phyloP scores from a whole-genome alignment of 83 land plant genomes.

The Larix sibirica region DNA sequence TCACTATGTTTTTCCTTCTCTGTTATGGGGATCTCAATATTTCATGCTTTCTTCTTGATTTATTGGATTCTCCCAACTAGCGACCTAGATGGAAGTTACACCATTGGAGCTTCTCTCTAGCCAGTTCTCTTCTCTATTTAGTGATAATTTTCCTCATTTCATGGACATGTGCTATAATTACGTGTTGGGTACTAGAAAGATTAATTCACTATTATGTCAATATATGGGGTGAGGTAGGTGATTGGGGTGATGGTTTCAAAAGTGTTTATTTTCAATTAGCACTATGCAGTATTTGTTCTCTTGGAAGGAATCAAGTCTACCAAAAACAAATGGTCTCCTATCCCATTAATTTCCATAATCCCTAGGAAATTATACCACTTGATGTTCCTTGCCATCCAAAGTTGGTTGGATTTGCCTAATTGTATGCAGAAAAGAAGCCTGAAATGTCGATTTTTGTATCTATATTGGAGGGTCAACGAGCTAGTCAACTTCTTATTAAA shows the following conservation, averaged over 20 bases:
- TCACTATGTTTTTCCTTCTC: slow-evolving; percentile 59
- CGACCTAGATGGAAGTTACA: slow-evolving; percentile 61
- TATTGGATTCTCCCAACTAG: slow-evolving; percentile 61
- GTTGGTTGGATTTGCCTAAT: slow-evolving; percentile 56
- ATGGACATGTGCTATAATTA: slow-evolving; percentile 43
- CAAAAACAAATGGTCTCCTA: slow-evolving; percentile 62
- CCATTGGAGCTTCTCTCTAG: slow-evolving; percentile 56
- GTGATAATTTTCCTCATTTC: slow-evolving; percentile 57
- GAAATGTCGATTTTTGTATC: slow-evolving; percentile 60
- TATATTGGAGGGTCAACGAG: slow-evolving; percentile 48
- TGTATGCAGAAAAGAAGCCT: slow-evolving; percentile 55
- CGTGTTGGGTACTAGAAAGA: slow-evolving; percentile 45
- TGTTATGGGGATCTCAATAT: slow-evolving; percentile 57
- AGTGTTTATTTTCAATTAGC: slow-evolving; percentile 64
- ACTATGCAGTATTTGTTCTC: slow-evolving; percentile 49
- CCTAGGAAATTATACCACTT: slow-evolving; percentile 52
- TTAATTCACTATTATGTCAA: slow-evolving; percentile 53
- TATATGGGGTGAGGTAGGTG: slow-evolving; percentile 54
- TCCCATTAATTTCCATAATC: slow-evolving; percentile 50
- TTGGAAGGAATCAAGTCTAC: slow-evolving; percentile 56
- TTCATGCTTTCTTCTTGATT: slow-evolving; percentile 53
- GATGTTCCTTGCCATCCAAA: slow-evolving; percentile 64
- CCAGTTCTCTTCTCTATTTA: slow-evolving; percentile 48
- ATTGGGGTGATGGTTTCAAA: slow-evolving; percentile 64
- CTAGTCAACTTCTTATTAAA: slow-evolving; percentile 37